Evolutionary conservation across 2,329 filamentous ascomycete genomes (phyloP), one percentile per base, ranked within the genome.

Genomic region (Pseudocercospora eumusae): DNA sequence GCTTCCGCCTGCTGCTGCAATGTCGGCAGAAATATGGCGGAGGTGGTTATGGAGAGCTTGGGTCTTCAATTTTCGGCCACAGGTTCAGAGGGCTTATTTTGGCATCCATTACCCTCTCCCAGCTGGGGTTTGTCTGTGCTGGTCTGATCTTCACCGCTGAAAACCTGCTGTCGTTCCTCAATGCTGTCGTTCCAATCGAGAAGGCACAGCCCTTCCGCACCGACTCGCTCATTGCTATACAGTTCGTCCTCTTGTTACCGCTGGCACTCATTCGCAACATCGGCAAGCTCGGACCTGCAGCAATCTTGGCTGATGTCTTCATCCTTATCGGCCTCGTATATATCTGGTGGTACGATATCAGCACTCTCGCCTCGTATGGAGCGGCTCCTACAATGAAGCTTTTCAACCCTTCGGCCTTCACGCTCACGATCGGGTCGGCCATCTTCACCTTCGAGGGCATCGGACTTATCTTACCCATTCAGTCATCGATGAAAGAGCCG

Each of bases 361-460:
- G 80, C 4, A 77, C 79, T 52, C 80, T 92, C 15, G 78, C 82
- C 0, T 72, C 75, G 4, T 73, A 81, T 20, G 88, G 88, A 58
- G 79, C 88, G 57, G 81, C 86, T 64, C 77, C 82, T 0, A 84
- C 82, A 0, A 86, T 91, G n/a, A 78, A 80, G 56, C 78, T 89
- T 13, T 91, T 91, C 81, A 91, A 91, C 74, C 85, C 88, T 0
- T 78, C 80, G 25, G 81, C 84, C 60, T 91, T 88, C 72, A 88
- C 89, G 0, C 78, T 91, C 58, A 91, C 88, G 25, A 83, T 92
- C 53, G 89, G 89, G 57, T 85, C 87, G 1, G 86, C 88, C 40
- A 91, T 92, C 71, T 92, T 91, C 76, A 91, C 89, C 0, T 92
- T 91, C 68, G 89, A 92, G 73, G 89, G 89, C 53, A 91, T 92